Evolutionary conservation across 768 basidiomycete species (phyloP), one percentile per base, ranked within the genome.

Genomic region (Pleurotus sapidus): DNA sequence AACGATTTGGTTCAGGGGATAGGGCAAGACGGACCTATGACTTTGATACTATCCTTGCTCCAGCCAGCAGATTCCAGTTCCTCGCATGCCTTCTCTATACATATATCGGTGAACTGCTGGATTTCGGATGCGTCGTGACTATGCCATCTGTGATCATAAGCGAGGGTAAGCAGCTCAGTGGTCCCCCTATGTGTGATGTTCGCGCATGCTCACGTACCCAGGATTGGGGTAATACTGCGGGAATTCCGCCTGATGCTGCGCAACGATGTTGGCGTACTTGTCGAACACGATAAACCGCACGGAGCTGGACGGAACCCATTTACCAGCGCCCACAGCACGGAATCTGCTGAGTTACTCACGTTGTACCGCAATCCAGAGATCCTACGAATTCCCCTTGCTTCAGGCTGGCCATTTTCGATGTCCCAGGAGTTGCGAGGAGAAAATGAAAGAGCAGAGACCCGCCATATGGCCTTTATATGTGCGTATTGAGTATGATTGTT

Each of bases 271-370:
- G 23, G 95, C 95, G 65, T 89, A 74, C 65, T 87, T 77, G 77
- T 97, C 87, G 67, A 97, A 96, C 57, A 97, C 73, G 64, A 97
- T 93, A 72, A 95, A 96, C 49, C 95, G 86, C 18, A 92, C 89
- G 12, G 93, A 95, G 9, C 93, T 95, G 45, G 37, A 59, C 46
- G 46, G 34, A 27, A 39, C 25, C 15, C 17, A 24, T 50, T 25
- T 53, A 14, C 34, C 23, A 25, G 34, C 34, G 27, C 43, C n/a
- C n/a, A 20, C 57, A 18, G 40, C n/a, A 11, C 15, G 40, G 15
- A 34, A 20, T 23, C 27, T 15, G 1, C 30, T n/a, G n/a, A 34
- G 30, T 9, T 34, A 74, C 91, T 68, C 64, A 95, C 93, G 95
- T 97, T 49, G 95, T 97, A 40, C 95, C 95, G 67, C 95, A 96